Conservation (phyloP, 768 basidiomycete species). For the Boletus sp. region DNA sequence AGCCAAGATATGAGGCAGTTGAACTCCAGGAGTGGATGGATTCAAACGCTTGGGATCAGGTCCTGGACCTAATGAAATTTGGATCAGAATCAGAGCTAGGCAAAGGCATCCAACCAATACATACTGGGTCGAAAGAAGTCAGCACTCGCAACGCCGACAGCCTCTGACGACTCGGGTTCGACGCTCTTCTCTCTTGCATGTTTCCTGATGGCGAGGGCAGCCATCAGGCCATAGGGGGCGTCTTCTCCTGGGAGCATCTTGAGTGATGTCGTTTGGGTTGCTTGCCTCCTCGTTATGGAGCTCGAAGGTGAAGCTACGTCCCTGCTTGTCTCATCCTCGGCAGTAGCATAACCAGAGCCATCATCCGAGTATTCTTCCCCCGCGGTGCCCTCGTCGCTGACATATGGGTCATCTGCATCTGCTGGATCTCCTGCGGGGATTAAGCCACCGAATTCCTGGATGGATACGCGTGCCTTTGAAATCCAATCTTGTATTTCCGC, state of each 20-base stretch:
- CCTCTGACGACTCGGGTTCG: conserved; percentile 43
- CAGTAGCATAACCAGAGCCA: conserved; percentile 29
- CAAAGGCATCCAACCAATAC: conserved; percentile 18
- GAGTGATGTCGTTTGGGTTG: conserved; percentile 38
- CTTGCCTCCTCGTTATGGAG: conserved; percentile 38
- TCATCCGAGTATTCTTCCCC: conserved; percentile 36
- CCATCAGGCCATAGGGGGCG: conserved; percentile 73
- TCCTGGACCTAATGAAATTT: conserved; percentile 35
- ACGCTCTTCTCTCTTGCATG: conserved; percentile 39
- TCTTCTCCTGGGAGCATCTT: conserved; percentile 59
- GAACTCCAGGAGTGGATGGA: conserved; percentile 42
- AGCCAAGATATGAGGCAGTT: conserved; percentile 60
- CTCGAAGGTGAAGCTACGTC: conserved; percentile 30
- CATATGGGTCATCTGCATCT: conserved; percentile 41
- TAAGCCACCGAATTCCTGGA: conserved; percentile 64
- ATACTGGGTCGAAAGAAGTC: conserved; percentile 66
- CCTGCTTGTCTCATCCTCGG: conserved; percentile 22
- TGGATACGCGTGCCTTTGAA: conserved; percentile 63
- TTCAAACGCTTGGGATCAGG: conserved; percentile 40
- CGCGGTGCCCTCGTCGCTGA: conserved; percentile 38
- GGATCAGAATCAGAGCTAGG: background rate
- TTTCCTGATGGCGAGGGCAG: conserved; percentile 54
- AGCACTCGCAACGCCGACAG: conserved; percentile 62
- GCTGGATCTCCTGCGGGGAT: conserved; percentile 59
- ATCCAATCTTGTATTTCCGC: conserved; percentile 77